These are phyloP conservation scores for Ulota crispa DNA, from an alignment of 225 moss, liverwort and hornwort species.

Conservation along the genomic window DNA sequence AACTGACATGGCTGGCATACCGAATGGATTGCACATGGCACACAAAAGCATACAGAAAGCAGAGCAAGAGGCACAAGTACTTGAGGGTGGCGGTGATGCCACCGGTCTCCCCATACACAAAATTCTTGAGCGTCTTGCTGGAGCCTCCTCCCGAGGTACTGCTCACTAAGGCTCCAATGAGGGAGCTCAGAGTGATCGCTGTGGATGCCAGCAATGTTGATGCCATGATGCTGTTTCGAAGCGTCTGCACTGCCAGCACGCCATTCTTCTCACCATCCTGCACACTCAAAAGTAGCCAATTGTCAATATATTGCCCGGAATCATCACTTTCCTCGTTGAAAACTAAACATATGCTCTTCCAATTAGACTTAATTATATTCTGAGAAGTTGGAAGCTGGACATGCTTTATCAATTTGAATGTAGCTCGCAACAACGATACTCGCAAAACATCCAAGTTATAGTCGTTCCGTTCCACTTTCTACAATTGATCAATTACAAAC, in stretches of 20 bases:
- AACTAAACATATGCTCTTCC: neutral
- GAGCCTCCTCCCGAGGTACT: conserved; percentile 27
- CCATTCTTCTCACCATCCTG: conserved; percentile 76
- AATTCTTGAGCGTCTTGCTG: conserved; percentile 33
- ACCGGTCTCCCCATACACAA: conserved; percentile 58
- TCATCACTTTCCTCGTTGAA: neutral
- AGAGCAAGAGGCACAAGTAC: conserved; percentile 66
- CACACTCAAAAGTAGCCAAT: neutral
- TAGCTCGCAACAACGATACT: neutral
- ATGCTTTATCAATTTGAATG: neutral
- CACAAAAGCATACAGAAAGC: conserved; percentile 69
- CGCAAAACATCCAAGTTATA: neutral
- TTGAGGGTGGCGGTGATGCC: conserved; percentile 47
- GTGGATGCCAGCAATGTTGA: conserved; percentile 83
- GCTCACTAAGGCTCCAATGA: conserved; percentile 68
- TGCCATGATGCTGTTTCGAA: conserved; percentile 95
- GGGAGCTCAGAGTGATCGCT: conserved; percentile 76
- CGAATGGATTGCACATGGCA: conserved; percentile 82
- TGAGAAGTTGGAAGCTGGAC: neutral
- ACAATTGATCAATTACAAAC: neutral
- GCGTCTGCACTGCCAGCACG: conserved; percentile 79
- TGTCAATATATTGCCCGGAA: neutral
- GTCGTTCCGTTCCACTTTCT: neutral
- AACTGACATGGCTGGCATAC: conserved; percentile 76
- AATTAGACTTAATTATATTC: neutral